Evolutionary conservation across 345 rosid species (phyloP), one percentile per base, ranked within the genome.

Genomic region (Eucalyptus regnans): DNA sequence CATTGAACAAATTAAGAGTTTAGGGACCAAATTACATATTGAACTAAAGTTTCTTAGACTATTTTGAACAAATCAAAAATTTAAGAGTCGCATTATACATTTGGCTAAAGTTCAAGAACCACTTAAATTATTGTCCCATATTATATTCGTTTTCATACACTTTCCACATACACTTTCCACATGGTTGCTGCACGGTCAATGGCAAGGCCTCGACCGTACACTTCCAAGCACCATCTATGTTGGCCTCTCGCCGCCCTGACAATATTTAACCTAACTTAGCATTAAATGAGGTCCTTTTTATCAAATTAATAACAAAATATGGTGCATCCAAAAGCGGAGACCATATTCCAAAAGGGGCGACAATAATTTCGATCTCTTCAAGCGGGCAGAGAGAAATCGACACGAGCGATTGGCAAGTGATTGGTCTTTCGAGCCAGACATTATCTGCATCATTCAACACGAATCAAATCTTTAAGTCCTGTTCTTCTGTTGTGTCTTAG

Each of bases 71-170:
- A 56, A 22, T 56, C 9, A 56, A 56, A 56, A 4, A 0, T 23
- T 56, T 56, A 56, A 22, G 13, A 23, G 4, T 22, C 0, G 12
- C 0, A 56, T 56, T 56, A 56, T 22, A 56, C 1, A 56, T 56
- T 56, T 22, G 0, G 0, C 12, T 56, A 56, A 23, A 56, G 1
- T 56, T 4, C 2, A 4, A 9, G 6, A 23, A 56, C 1, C 13
- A 56, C 23, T 56, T 56, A 56, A 4, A 12, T 22, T 0, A 56
- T 23, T 0, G 5, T 23, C 12, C 12, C 29, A 3, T 33, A 9
- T 76, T 76, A 12, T 18, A 37, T 76, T 76, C 27, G 3, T 76
- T 76, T 76, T 41, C 83, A 76, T 44, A 18, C 48, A 37, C 48
- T 76, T 76, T 76, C 48, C 22, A 37, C 48, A 37, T 5, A 18